Evolutionary conservation across 106 monocot species (phyloP), one percentile per base, ranked within the genome.

Genomic region (Allium cepa): DNA sequence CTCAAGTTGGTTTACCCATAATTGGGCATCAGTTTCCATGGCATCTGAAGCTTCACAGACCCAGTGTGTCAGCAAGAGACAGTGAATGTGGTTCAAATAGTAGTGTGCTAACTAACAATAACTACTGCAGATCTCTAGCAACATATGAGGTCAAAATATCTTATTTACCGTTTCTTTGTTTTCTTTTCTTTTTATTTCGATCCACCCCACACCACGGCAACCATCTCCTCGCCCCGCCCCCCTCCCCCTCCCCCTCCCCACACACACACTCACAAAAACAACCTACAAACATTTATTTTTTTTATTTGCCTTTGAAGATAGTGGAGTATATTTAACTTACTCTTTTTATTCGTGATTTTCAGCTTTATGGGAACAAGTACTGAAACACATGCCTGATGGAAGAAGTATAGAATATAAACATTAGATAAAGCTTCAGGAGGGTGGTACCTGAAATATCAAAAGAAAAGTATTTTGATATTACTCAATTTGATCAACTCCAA

Each of bases 21-120:
- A 77, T 71, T 58, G 77, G 77, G 26, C 68, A 71, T 51, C 77
- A 80, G 26, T 72, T 73, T 46, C 83, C 88, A 8, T 73, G 88
- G 81, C 76, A 80, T 45, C 28, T 88, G 9, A 88, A 88, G 48
- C 84, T 88, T 15, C 77, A 82, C 11, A 75, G 59, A 64, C 82
- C 85, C 28, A 85, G 67, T 59, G 59, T 75, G 18, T 85, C 85
- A 10, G 72, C 78, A 53, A 83, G 80, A 53, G 85, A 80, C 13
- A 90, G 89, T 48, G 82, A 90, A 58, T 90, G 85, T 68, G 85
- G 80, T 6, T 85, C 85, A n/a, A 75, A 82, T 4, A 77, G 77
- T 77, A 75, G 77, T 22, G 57, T 83, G 14, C 80, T 83, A n/a
- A 89, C 85, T 1, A 71, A 74, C 60, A 62, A 67, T 16, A 78